Conservation (phyloP, 345 rosid species). For the Passiflora organensis region DNA sequence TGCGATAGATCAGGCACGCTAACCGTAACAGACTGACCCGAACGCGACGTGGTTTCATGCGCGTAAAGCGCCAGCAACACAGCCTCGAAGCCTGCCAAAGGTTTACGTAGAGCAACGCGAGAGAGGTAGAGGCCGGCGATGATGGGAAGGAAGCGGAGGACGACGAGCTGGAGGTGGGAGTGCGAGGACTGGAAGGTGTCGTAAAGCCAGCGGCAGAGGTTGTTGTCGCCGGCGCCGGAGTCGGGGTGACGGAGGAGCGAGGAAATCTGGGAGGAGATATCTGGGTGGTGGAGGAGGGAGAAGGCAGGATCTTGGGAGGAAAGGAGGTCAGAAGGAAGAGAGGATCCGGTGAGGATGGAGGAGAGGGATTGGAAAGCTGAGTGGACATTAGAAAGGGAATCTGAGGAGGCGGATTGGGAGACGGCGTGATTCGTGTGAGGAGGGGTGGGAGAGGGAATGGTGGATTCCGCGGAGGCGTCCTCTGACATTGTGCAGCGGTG, state of each 20-base stretch:
- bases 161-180: conserved; percentile 60
- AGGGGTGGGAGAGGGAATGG: no score
- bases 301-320: conserved; percentile 31
- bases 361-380: conserved; percentile 43
- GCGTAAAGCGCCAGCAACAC: conserved; percentile 73
- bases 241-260: conserved; percentile 57
- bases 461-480: no score
- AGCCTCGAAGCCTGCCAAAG: conserved; percentile 83
- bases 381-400: conserved; percentile 23
- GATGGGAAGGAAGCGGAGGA: conserved; percentile 63
- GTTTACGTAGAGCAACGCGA: conserved; percentile 52
- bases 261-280: conserved; percentile 55
- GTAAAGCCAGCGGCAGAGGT: conserved; percentile 88
- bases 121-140: conserved; percentile 75
- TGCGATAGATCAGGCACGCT: conserved; percentile 67
- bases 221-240: conserved; percentile 75
- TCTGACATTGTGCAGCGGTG: no score
- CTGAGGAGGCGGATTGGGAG: background rate
- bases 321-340: conserved; percentile 31
- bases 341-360: conserved; percentile 36
- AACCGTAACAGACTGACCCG: conserved; percentile 56
- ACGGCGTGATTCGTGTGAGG: no score
- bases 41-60: conserved; percentile 55
- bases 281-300: conserved; percentile 50
- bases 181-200: conserved; percentile 70